Base-by-base conservation (phyloP, 2,329 filamentous ascomycete species). In the Ascocoryne sarcoides region DNA sequence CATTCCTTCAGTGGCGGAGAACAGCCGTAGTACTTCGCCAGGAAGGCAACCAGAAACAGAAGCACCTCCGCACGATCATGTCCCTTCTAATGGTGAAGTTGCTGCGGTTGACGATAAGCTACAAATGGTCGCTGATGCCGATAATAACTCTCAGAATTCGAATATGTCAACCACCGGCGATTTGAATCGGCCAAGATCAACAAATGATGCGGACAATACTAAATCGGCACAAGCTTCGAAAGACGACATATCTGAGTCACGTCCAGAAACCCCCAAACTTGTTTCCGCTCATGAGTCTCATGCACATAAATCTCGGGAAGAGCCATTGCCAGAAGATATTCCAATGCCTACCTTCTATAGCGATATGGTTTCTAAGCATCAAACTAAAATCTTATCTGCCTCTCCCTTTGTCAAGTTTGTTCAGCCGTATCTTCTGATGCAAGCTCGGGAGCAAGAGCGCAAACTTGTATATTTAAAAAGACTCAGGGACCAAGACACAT, bases 351-450 rank as follows among this genome's bases (percentile, higher is more conserved):
- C 85, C 1, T 95, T 89, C 56, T 96, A 96, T 59, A 89, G 89
- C 58, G 87, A 95, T 58, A 86, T 95, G 73, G 88, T 96, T 28
- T 81, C 87, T 42, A 90, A 94, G 54, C 88, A 94, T 55, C 79
- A 93, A 56, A 95, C 88, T 4, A 93, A 90, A 57, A 83, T 98
- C 32, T 67, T 98, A 4, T 98, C 93, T 1, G 87, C 88, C 1
- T 98, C 92, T 0, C 92, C 92, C 0, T 96, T 95, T 58, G 92
- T 98, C 49, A 90, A 87, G 56, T 98, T 96, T 57, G 83, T 84
- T 49, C 87, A 92, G 57, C 92, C 92, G 1, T 94, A 96, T 61
- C 74, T 96, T 17, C 71, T 98, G 28, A 93, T 92, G 72, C 86
- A 85, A 56, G 84, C 92, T 31, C 80, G 92, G 36, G 89, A 95